Conservation (phyloP, 345 rosid species). For the Boechera divaricarpa region DNA sequence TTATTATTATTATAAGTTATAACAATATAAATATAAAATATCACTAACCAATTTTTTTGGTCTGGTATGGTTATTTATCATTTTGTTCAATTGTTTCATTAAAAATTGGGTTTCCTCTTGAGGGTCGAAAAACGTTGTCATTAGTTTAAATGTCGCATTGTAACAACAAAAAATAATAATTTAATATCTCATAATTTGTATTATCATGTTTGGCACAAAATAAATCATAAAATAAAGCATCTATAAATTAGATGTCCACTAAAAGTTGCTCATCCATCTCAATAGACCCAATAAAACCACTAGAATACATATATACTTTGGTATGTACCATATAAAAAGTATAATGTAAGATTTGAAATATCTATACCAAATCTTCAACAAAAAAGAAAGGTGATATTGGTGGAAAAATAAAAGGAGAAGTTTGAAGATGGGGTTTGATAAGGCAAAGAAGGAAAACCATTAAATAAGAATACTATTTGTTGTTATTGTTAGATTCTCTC, state of each 20-base stretch:
- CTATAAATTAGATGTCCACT: conserved; percentile 3
- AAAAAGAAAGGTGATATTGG: conserved; percentile 39
- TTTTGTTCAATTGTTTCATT: neutral
- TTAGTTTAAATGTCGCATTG: neutral
- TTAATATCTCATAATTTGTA: neutral
- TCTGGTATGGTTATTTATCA: neutral
- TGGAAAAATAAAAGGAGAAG: conserved; percentile 42
- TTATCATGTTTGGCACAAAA: neutral
- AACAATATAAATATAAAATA: neutral
- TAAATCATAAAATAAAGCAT: neutral
- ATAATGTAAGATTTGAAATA: conserved; percentile 40
- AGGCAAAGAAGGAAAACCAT: conserved; percentile 50
- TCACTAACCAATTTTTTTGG: neutral
- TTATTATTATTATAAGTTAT: neutral
- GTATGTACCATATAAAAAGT: conserved; percentile 34
- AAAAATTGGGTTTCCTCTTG: neutral
- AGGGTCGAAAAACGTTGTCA: neutral
- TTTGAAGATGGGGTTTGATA: conserved; percentile 48
- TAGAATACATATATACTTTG: conserved; percentile 38
- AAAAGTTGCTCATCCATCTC: conserved; percentile 17
- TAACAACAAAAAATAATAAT: neutral
- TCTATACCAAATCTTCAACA: conserved; percentile 42
- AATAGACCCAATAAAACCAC: conserved; percentile 32
- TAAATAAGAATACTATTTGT: conserved; percentile 43
- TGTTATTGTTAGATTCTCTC: conserved; percentile 47